These are phyloP conservation scores for Ceratobasidium sp. DNA, from an alignment of 1,284 basidiomycete species.

Conservation along the genomic window DNA sequence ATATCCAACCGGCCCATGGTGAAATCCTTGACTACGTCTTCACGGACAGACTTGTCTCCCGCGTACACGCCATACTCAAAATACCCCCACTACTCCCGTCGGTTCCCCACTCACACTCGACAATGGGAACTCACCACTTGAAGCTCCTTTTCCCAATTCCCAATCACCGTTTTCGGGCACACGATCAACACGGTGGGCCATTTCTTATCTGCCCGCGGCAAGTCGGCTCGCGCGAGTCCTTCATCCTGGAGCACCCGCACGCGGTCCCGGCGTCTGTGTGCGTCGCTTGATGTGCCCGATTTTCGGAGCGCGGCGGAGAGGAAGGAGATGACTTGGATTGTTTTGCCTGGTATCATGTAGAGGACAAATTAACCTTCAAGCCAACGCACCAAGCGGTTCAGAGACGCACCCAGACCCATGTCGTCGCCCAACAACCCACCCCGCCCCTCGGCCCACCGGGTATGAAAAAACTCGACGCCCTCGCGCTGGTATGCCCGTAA, in stretches of 20 bases:
- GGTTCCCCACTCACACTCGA: neutral
- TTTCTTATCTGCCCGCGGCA: conserved; percentile 68
- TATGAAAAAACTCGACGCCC: conserved; percentile 77
- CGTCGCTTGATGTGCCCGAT: conserved; percentile 65
- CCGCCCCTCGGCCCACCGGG: conserved; percentile 63
- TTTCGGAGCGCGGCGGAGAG: conserved; percentile 86
- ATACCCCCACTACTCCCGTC: conserved; percentile 67
- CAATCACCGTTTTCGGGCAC: conserved; percentile 76
- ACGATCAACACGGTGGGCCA: conserved; percentile 87
- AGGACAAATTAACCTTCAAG: neutral
- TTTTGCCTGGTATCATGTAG: conserved; percentile 75
- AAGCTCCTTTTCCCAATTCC: conserved; percentile 84
- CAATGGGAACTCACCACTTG: conserved; percentile 58
- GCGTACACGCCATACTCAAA: conserved; percentile 78
- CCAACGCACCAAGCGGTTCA: neutral
- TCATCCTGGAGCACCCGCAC: conserved; percentile 69
- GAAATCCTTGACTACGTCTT: conserved; percentile 67
- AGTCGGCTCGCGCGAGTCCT: conserved; percentile 56
- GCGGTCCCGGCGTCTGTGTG: conserved; percentile 64
- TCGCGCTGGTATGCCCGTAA: conserved; percentile 85
- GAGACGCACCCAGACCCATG: conserved; percentile 76
- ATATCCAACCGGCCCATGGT: conserved; percentile 76
- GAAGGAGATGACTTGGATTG: conserved; percentile 87
- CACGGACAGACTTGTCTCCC: conserved; percentile 58
- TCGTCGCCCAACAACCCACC: conserved; percentile 79